These are phyloP conservation scores for Clitocybe nebularis DNA, from an alignment of 1,284 basidiomycete species.

Conservation along the genomic window DNA sequence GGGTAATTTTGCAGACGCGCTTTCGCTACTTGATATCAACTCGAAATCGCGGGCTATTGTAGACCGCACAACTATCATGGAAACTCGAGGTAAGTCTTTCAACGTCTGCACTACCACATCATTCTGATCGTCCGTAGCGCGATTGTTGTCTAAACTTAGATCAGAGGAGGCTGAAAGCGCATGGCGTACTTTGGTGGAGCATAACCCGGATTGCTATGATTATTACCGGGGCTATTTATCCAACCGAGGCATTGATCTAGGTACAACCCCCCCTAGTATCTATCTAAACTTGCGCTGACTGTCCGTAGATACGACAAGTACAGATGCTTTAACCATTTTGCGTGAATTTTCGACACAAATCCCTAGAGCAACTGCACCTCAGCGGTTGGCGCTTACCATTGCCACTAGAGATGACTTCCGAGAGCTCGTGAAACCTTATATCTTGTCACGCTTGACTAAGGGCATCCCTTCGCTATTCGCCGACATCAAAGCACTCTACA, in stretches of 20 bases:
- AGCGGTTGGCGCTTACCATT: slow-evolving; percentile 67
- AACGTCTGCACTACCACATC: slow-evolving; percentile 10
- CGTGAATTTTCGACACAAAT: slow-evolving; percentile 57
- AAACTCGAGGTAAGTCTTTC: slow-evolving; percentile 57
- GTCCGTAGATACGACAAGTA: slow-evolving; percentile 44
- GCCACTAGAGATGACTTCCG: slow-evolving; percentile 64
- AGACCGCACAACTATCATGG: slow-evolving; percentile 68
- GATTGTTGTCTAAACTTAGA: slow-evolving; percentile 64
- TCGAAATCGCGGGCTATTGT: slow-evolving; percentile 65
- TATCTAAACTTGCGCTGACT: not conserved
- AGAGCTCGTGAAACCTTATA: slow-evolving; percentile 64
- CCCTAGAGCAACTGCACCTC: slow-evolving; percentile 71
- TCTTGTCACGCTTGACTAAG: slow-evolving; percentile 71
- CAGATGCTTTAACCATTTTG: slow-evolving; percentile 55
- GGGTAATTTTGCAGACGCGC: slow-evolving; percentile 62
- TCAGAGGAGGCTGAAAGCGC: slow-evolving; percentile 71
- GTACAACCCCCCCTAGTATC: slow-evolving; percentile 33
- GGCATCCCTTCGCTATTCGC: slow-evolving; percentile 94
- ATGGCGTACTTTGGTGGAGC: slow-evolving; percentile 79
- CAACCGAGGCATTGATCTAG: slow-evolving; percentile 63
- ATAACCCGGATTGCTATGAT: slow-evolving; percentile 81
- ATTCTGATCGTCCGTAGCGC: slow-evolving; percentile 43
- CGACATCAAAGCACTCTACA: slow-evolving; percentile 87
- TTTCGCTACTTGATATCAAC: slow-evolving; percentile 60
- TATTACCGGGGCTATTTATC: slow-evolving; percentile 78